These are phyloP conservation scores for Colletotrichum limetticola DNA, from an alignment of 2,329 filamentous ascomycete species.

Conservation along the genomic window DNA sequence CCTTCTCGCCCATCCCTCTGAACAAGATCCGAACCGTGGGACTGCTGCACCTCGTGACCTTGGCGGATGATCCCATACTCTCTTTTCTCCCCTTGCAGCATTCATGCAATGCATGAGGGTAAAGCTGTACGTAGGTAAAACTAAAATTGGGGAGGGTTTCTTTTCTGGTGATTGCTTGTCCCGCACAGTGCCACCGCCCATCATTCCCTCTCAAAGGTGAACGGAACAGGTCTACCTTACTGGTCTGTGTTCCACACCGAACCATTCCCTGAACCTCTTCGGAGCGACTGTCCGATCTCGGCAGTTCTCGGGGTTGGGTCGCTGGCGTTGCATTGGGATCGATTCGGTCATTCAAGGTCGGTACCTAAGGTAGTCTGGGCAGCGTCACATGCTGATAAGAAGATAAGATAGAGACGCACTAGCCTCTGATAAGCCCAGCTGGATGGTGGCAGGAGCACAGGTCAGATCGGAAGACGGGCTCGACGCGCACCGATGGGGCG, in stretches of 20 bases:
- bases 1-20: not conserved
- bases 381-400: not conserved
- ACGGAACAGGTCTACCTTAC: not conserved
- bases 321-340: not conserved
- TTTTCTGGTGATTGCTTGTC: not conserved
- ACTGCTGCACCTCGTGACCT: not conserved
- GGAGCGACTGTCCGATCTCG: slow-evolving; percentile 20
- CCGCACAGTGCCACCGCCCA: not conserved
- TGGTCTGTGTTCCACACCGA: slow-evolving; percentile 7
- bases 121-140: not conserved
- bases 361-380: not conserved
- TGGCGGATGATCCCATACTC: not conserved
- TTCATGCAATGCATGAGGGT: not conserved
- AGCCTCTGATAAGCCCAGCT: not conserved
- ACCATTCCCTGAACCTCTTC: not conserved
- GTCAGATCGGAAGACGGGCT: not conserved
- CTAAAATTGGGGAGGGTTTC: not conserved
- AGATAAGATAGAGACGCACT: not conserved
- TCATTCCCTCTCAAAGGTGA: not conserved
- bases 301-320: slow-evolving; percentile 7
- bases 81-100: not conserved
- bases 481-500: not conserved
- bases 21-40: not conserved
- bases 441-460: not conserved
- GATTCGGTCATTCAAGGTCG: too few species aligned